Evolutionary conservation across 345 rosid genomes (phyloP), one percentile per base, ranked within the genome.

Genomic region (Turritis glabra): DNA sequence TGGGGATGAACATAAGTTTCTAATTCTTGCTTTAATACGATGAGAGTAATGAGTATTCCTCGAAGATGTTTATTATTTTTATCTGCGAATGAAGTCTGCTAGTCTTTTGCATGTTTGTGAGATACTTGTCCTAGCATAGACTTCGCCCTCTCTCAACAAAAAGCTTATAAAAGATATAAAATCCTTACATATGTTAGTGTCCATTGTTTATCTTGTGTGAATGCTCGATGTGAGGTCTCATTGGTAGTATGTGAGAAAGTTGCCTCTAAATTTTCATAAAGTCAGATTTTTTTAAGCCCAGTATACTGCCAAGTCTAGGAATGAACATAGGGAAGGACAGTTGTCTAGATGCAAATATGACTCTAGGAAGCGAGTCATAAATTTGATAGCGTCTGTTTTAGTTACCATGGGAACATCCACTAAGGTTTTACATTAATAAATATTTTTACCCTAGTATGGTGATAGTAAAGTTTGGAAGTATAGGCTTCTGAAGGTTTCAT

Each of bases 281-380:
- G 41, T 18, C 26, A 40, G 32, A 18, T 32, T 5, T 5, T 13
- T 29, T 48, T 11, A 23, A 37, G 32, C 61, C 57, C n/a, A 18
- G 8, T 72, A 37, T 38, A 60, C 27, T 37, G 26, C 23, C 11
- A 5, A 30, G 59, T 32, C 27, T 50, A 30, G 47, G 56, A 58
- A 44, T 21, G 35, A 48, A 25, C 37, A 57, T 8, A 69, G 14
- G 54, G 32, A 57, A 44, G 35, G 38, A 60, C 67, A 33, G 58
- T 71, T 60, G 48, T 47, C 67, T 32, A 23, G 53, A 48, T 55
- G 75, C 47, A 59, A 58, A 47, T 71, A 17, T 17, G n/a, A n/a
- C n/a, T n/a, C n/a, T n/a, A n/a, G n/a, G n/a, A n/a, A 48, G 23
- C 41, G 26, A 35, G 75, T 71, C 26, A 23, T 47, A 48, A n/a